Base-by-base conservation (phyloP, 1,284 basidiomycete genomes). In the Agroathelia rolfsii region DNA sequence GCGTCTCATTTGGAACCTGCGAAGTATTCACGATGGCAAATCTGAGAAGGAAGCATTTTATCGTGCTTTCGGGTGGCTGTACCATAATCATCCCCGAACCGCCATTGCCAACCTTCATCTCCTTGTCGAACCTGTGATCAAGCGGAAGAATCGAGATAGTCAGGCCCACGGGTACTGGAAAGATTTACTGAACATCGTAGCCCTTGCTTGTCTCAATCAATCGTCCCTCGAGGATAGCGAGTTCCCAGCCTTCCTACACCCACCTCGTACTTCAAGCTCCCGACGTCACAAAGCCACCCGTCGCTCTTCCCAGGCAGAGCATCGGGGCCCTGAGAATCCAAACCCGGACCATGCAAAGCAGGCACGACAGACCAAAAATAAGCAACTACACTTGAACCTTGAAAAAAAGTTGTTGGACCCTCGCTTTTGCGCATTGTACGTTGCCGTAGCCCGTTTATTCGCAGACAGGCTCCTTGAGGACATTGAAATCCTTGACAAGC, bases 111-210 rank as follows among this genome's bases (percentile, higher is more conserved):
- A 79, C 41, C 61, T 77, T 5, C 57, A 47, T 13, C 52, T 55
- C 34, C 57, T 76, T n/a, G 64, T 74, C 28, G 51, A 62, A 7
- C 69, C 66, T 0, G 55, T 67, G 11, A 72, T 69, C 44, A 40
- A 44, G 4, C 48, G 49, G 21, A 47, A 46, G 18, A 42, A 47
- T 21, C 49, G 57, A 16, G 40, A 49, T 8, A 36, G 37, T 6
- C 44, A 49, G 5, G 41, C 69, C 3, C 75, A 79, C 36, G 77
- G 76, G 0, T 79, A 73, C 44, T 79, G 72, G 71, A 80, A 79
- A 48, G 76, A 79, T 40, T 56, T 79, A 14, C 61, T 78, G 28
- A 76, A 78, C 34, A 69, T 80, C 32, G 53, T 79, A 8, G 61
- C 64, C 4, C 57, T 80, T 23, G 72, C 69, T 3, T 59, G 65